phyloP scores from a whole-genome alignment of 768 basidiomycete species.

The Leccinum subgranulosum region DNA sequence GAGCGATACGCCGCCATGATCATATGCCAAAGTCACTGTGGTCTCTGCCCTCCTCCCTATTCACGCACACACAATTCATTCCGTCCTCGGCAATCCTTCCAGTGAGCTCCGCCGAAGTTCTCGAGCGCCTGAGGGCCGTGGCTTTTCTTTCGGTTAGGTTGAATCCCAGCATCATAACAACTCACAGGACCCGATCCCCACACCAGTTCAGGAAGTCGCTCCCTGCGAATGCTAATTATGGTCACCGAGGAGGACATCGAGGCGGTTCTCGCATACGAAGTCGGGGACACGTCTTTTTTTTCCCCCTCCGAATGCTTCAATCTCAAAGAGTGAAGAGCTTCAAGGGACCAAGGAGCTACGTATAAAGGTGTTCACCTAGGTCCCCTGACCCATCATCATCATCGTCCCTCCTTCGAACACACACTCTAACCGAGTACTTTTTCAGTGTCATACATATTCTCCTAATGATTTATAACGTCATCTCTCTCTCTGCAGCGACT shows the following conservation, averaged over 20 bases:
- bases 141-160: constrained; percentile 19
- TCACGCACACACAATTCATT: constrained; percentile 11
- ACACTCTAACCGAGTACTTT: not conserved
- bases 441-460: constrained; percentile 7
- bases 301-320: constrained; percentile 17
- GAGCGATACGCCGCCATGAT: constrained; percentile 10
- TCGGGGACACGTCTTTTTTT: constrained; percentile 1
- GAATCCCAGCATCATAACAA: constrained; percentile 15
- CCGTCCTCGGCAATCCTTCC: constrained; percentile 6
- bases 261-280: constrained; percentile 15
- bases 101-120: constrained; percentile 7
- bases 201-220: constrained; percentile 17
- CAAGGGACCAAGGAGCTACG: constrained; percentile 3
- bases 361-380: constrained; percentile 21
- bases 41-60: constrained; percentile 6
- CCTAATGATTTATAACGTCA: constrained; percentile 32
- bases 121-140: constrained; percentile 22
- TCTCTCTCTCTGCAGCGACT: constrained; percentile 44
- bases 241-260: constrained; percentile 17
- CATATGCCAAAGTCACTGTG: constrained; percentile 7
- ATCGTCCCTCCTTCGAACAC: not conserved
- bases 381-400: constrained; percentile 5
- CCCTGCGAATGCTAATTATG: constrained; percentile 22
- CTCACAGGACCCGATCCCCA: constrained; percentile 15
- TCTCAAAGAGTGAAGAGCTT: constrained; percentile 8